Evolutionary conservation across 2,329 filamentous ascomycete species (phyloP).

Genomic region (Diplodia intermedia): DNA sequence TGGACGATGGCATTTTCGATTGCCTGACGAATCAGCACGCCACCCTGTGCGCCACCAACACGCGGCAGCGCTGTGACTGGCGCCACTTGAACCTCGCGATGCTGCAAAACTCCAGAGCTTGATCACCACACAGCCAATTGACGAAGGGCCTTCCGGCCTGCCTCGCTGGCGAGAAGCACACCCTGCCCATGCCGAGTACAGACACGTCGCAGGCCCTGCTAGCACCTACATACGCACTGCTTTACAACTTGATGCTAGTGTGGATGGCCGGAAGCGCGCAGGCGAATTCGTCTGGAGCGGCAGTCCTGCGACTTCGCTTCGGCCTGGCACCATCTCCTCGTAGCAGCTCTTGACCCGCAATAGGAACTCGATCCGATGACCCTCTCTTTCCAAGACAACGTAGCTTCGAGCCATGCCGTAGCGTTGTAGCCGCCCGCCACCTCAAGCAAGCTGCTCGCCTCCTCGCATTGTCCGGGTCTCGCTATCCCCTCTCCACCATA

Average conservation of each 20-base stretch:
- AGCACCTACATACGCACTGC: conserved; percentile 12
- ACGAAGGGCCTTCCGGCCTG: neutral
- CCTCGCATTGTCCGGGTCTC: neutral
- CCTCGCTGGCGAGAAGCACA: conserved; percentile 12
- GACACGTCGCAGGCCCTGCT: conserved; percentile 11
- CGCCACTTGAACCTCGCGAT: conserved; percentile 2
- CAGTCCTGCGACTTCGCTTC: conserved; percentile 29
- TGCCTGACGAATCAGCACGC: conserved; percentile 11
- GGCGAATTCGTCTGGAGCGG: conserved; percentile 21
- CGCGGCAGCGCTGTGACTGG: conserved; percentile 11
- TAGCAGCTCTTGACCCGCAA: conserved; percentile 13
- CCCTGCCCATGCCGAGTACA: conserved; percentile 8
- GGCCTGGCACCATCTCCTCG: conserved; percentile 9
- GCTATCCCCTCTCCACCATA: conserved; percentile 3
- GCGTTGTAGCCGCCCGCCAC: neutral
- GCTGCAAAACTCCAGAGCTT: conserved; percentile 21
- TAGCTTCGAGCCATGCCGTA: conserved; percentile 7
- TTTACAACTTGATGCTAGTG: conserved; percentile 16
- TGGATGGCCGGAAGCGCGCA: conserved; percentile 7
- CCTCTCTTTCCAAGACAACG: neutral
- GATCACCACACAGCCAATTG: conserved; percentile 16
- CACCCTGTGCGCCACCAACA: conserved; percentile 21
- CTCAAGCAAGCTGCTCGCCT: neutral
- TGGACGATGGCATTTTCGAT: conserved; percentile 9
- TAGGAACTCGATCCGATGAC: conserved; percentile 20